Evolutionary conservation across 2,329 filamentous ascomycete genomes (phyloP).

Genomic region (Clathrospora elynae): DNA sequence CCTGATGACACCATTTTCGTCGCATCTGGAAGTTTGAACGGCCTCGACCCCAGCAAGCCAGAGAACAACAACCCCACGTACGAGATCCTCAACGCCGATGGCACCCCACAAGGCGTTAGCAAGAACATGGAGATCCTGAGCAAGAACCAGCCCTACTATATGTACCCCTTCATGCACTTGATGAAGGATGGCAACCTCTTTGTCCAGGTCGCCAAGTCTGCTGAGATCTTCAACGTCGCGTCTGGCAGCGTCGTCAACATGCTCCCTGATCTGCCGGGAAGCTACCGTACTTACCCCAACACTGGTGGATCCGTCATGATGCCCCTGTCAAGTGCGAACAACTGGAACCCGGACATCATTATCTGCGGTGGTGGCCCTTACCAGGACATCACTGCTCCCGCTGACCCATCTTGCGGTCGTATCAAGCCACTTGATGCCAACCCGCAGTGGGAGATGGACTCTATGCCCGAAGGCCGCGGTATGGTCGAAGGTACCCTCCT

Average conservation of each 20-base stretch:
- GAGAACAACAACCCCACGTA: constrained; percentile 69
- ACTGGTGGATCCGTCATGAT: constrained; percentile 64
- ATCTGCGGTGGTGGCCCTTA: constrained; percentile 66
- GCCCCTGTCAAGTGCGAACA: constrained; percentile 57
- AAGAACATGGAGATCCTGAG: constrained; percentile 60
- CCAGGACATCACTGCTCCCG: constrained; percentile 64
- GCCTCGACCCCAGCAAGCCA: constrained; percentile 58
- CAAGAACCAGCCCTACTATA: constrained; percentile 66
- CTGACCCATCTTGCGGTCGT: constrained; percentile 63
- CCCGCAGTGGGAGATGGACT: constrained; percentile 62
- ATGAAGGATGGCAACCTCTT: constrained; percentile 63
- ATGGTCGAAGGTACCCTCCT: constrained; percentile 67
- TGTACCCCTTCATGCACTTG: constrained; percentile 67
- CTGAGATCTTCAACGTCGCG: constrained; percentile 60
- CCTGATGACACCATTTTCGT: constrained; percentile 64
- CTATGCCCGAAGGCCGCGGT: constrained; percentile 62
- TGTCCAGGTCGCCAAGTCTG: constrained; percentile 61
- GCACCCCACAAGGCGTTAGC: constrained; percentile 55
- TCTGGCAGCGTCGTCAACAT: constrained; percentile 53
- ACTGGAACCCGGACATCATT: constrained; percentile 60
- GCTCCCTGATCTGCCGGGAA: constrained; percentile 60
- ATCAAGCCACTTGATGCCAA: constrained; percentile 58
- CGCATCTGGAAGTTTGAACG: constrained; percentile 64
- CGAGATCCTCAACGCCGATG: constrained; percentile 60
- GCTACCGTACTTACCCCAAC: constrained; percentile 65